Evolutionary conservation across 2,329 filamentous ascomycete species (phyloP), one percentile per base, ranked within the genome.

Genomic region (Cladosporium sp.): DNA sequence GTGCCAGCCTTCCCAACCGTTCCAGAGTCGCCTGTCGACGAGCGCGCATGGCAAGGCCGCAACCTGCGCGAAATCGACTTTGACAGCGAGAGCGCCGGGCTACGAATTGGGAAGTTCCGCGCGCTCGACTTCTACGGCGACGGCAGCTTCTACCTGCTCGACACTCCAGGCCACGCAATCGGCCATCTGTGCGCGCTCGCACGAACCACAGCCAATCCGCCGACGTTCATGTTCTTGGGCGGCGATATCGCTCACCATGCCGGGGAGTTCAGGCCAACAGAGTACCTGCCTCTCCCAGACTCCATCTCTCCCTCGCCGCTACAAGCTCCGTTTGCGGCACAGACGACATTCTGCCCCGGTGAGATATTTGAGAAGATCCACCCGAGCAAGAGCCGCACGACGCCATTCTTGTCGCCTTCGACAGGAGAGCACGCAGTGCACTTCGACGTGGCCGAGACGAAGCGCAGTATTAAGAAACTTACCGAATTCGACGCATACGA

Each of bases 121-220:
- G 82, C 82, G 4, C 70, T 77, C 31, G 85, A 87, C 71, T 86
- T 80, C 70, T 87, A 86, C 65, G 80, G 80, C 2, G 85, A 87
- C 69, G 84, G 84, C 0, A 81, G 77, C 23, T 83, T 87, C 68
- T 86, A 85, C 70, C 77, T 87, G 5, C 75, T 87, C 31, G 75
- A 84, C 68, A 78, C 80, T 2, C 83, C 84, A 0, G 85, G 85
- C 1, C 84, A 86, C 69, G 78, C 82, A 0, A 72, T 82, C 3
- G 83, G 82, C 1, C 83, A 85, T 69, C 73, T 84, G 23, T 80
- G 78, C 65, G 84, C 75, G 4, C 75, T 86, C 0, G 83, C 81
- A 0, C 75, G 83, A 5, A 81, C 79, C 0, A 73, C 72, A n/a
- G 67, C 70, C 8, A 64, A 69, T 18, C 70, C 70, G 5, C 71